A percentile compares a stretch with the other conserved stretches of the same genome.
These are phyloP conservation scores for Remersonia thermophila DNA, from an alignment of 2,329 filamentous ascomycete genomes.

Conservation along the genomic window DNA sequence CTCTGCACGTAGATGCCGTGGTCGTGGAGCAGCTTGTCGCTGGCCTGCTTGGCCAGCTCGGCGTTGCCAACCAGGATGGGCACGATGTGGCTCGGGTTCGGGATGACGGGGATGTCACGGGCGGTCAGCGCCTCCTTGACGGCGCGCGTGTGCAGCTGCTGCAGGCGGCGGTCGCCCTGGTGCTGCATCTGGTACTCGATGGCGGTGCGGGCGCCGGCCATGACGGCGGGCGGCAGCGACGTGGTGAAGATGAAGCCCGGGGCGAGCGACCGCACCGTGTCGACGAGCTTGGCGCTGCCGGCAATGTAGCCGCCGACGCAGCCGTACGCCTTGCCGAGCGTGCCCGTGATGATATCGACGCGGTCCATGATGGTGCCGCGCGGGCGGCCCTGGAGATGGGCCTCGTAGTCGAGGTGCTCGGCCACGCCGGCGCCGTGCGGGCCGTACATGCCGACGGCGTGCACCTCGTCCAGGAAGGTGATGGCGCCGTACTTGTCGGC, in stretches of 20 bases:
- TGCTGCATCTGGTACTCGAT: conserved; percentile 89
- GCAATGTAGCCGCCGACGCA: conserved; percentile 98
- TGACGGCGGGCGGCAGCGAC: conserved; percentile 85
- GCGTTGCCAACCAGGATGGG: conserved; percentile 90
- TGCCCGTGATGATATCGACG: conserved; percentile 94
- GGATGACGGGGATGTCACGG: conserved; percentile 87
- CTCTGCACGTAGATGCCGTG: conserved; percentile 95
- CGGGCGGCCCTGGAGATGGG: conserved; percentile 62
- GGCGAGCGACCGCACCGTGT: conserved; percentile 85
- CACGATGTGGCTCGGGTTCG: conserved; percentile 93
- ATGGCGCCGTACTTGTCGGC: conserved; percentile 96
- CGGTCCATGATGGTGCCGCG: conserved; percentile 86
- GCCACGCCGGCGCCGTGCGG: conserved; percentile 90
- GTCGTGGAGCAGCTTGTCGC: conserved; percentile 79
- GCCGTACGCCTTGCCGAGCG: conserved; percentile 93
- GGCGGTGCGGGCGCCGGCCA: conserved; percentile 83
- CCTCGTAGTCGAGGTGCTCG: conserved; percentile 90
- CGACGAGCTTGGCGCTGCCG: conserved; percentile 72
- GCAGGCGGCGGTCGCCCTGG: conserved; percentile 74
- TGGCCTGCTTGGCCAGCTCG: conserved; percentile 81
- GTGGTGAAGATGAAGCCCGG: conserved; percentile 99
- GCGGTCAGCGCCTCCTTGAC: conserved; percentile 74
- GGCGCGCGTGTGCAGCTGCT: conserved; percentile 90
- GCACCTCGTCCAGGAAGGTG: conserved; percentile 96
- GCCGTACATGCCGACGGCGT: conserved; percentile 98